These are phyloP conservation scores for Tuber indicum DNA, from an alignment of 495 filamentous ascomycete species.

Conservation along the genomic window DNA sequence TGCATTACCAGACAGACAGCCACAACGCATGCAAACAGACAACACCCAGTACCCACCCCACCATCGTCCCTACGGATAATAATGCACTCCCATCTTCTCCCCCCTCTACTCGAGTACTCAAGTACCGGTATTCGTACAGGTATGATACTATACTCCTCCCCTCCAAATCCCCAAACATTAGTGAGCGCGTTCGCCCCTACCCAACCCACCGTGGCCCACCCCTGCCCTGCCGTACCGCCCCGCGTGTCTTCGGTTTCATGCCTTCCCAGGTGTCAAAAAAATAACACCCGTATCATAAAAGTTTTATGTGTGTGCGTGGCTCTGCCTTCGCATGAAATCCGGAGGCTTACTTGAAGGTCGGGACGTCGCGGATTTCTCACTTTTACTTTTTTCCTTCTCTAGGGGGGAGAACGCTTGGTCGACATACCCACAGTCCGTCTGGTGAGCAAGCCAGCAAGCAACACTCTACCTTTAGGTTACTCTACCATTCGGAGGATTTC, in stretches of 20 bases:
- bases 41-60: not conserved
- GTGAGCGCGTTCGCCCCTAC: not conserved
- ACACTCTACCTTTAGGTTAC: not conserved
- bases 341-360: not conserved
- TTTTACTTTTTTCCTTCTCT: not conserved
- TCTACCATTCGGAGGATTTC: not conserved
- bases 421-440: not conserved
- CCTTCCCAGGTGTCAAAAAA: not conserved
- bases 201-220: not conserved
- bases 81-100: not conserved
- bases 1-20: no score
- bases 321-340: not conserved
- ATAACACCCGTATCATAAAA: not conserved
- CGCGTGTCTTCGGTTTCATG: not conserved
- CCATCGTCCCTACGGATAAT: not conserved
- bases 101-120: not conserved
- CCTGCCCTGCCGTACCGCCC: not conserved
- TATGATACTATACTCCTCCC: not conserved
- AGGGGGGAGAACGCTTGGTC: not conserved
- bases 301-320: not conserved
- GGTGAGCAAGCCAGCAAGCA: not conserved
- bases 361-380: not conserved
- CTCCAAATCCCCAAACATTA: not conserved
- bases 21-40: not conserved
- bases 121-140: no score